Evolutionary conservation across 345 rosid genomes (phyloP), one percentile per base, ranked within the genome.

Genomic region (Fremontodendron californicum): DNA sequence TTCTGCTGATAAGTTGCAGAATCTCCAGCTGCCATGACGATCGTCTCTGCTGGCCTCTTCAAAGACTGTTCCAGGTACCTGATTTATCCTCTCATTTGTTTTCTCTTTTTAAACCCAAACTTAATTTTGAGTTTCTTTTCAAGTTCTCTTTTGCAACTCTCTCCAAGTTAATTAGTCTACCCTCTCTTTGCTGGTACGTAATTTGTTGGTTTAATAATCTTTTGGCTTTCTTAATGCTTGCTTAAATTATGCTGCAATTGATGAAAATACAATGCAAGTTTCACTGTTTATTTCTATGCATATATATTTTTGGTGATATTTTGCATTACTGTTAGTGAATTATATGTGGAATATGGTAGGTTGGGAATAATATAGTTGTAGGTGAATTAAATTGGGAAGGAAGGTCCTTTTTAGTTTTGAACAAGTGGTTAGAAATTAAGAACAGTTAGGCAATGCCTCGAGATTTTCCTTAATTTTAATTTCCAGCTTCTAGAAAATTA

Each of bases 1-100:
- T 19, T 45, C 73, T 3, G 52, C 72, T 40, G 72, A 67, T 67
- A 67, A 67, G n/a, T 67, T 42, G 73, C 39, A 69, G 33, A 40
- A 1, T 69, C n/a, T 45, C 35, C 12, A 15, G 73, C 55, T 25
- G 55, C 52, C 73, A 69, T 69, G 73, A 18, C 1, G 33, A 69
- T 69, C 3, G 40, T 69, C 55, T 69, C 73, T 25, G 21, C 73
- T 25, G 37, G 13, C n/a, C 55, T 69, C 21, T 69, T 69, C 73
- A 69, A 69, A 15, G 21, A 69, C 73, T 48, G 13, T 46, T 6
- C 55, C 23, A 69, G 55, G 73, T n/a, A n/a, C n/a, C n/a, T n/a
- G n/a, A n/a, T n/a, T n/a, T n/a, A n/a, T n/a, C n/a, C n/a, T n/a
- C n/a, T n/a, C n/a, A n/a, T 45, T 15, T 31, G 6, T 66, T 27